These are phyloP conservation scores for Cochlearia excelsa DNA, from an alignment of 345 rosid genomes.

Conservation along the genomic window DNA sequence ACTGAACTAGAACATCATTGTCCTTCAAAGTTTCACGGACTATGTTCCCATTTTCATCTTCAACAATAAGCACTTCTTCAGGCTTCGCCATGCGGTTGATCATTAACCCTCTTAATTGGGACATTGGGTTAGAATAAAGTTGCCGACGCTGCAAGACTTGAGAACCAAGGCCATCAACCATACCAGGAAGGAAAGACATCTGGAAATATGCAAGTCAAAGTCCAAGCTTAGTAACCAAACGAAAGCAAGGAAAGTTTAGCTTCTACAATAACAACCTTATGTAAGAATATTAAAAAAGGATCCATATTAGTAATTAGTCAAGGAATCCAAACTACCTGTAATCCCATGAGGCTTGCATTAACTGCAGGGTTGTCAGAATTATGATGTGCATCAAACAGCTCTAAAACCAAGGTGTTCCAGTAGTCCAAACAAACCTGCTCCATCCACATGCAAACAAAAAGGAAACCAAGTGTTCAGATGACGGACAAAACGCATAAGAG, in stretches of 20 bases:
- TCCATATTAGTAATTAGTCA: not conserved
- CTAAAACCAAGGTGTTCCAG: slow-evolving; percentile 87
- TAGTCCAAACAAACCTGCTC: slow-evolving; percentile 95
- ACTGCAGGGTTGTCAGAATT: slow-evolving; percentile 72
- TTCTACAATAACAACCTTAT: not conserved
- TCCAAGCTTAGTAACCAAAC: slow-evolving; percentile 21
- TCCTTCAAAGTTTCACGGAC: slow-evolving; percentile 99
- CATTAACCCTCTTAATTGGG: slow-evolving; percentile 88
- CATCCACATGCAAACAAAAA: slow-evolving; percentile 26
- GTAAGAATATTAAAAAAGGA: slow-evolving; percentile 6
- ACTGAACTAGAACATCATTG: slow-evolving; percentile 97
- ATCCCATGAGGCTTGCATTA: slow-evolving; percentile 66
- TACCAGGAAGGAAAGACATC: slow-evolving; percentile 63
- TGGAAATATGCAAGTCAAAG: slow-evolving; percentile 35
- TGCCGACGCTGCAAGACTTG: slow-evolving; percentile 65
- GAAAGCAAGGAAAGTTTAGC: not conserved
- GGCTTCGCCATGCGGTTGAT: slow-evolving; percentile 98
- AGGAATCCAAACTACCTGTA: slow-evolving; percentile 50
- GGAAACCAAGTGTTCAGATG: slow-evolving; percentile 16
- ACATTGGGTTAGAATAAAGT: slow-evolving; percentile 74
- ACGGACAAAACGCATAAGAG: slow-evolving; percentile 12
- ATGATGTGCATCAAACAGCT: slow-evolving; percentile 69
- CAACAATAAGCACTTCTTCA: slow-evolving; percentile 94
- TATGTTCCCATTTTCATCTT: slow-evolving; percentile 98
- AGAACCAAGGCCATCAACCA: slow-evolving; percentile 71